These are phyloP conservation scores for Fraxinus baroniana DNA, from an alignment of 305 asterid species.

Conservation along the genomic window DNA sequence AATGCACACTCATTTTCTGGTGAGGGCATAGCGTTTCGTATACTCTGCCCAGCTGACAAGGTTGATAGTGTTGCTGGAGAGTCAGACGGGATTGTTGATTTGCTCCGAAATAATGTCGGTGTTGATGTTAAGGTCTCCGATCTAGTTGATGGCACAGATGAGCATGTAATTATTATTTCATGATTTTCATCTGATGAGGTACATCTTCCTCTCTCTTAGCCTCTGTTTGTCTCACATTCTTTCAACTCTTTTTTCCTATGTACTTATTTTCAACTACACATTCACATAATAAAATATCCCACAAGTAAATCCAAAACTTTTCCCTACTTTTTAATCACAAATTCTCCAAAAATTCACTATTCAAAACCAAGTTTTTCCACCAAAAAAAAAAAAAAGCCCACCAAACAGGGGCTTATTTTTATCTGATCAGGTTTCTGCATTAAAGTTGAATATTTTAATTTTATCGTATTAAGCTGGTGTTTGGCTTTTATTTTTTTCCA, in stretches of 20 bases:
- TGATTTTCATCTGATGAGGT: constrained; percentile 97
- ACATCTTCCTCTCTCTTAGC: constrained; percentile 11
- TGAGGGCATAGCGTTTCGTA: constrained; percentile 79
- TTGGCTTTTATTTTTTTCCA: not conserved
- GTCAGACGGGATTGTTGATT: constrained; percentile 68
- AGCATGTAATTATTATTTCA: constrained; percentile 65
- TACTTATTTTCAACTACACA: too few species aligned
- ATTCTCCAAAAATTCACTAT: too few species aligned
- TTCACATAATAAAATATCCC: too few species aligned
- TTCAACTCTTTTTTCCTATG: too few species aligned
- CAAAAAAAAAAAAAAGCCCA: too few species aligned
- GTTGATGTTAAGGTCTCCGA: constrained; percentile 68
- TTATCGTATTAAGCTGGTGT: not conserved
- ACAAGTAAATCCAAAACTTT: too few species aligned
- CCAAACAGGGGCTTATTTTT: constrained; percentile 1
- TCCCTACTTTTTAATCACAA: too few species aligned
- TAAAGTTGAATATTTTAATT: not conserved
- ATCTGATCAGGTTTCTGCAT: constrained; percentile 17
- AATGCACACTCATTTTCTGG: constrained; percentile 47
- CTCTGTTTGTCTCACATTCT: too few species aligned
- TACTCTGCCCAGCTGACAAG: constrained; percentile 80
- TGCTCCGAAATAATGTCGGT: constrained; percentile 81
- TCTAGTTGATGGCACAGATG: constrained; percentile 62
- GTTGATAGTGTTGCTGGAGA: constrained; percentile 68
- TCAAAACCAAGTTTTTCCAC: too few species aligned